These are phyloP conservation scores for Chamaenerion angustifolium DNA, from an alignment of 345 rosid genomes.

Conservation along the genomic window DNA sequence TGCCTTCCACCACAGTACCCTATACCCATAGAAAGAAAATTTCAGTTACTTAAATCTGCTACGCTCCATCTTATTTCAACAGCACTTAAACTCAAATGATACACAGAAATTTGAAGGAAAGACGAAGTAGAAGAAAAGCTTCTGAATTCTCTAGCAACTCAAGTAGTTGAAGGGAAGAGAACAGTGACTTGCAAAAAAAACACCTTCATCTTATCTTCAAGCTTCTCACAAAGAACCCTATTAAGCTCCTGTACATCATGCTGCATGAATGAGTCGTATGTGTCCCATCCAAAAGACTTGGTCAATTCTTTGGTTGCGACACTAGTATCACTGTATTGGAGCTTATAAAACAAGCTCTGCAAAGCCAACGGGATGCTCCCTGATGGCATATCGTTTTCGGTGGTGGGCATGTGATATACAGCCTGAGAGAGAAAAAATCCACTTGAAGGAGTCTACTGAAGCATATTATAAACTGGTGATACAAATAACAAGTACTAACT, in stretches of 20 bases:
- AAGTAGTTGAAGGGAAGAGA: not conserved
- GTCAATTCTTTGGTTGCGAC: slow-evolving; percentile 52
- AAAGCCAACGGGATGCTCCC: slow-evolving; percentile 54
- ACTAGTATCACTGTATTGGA: slow-evolving; percentile 46
- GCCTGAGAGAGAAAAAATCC: slow-evolving; percentile 20
- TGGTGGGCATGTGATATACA: slow-evolving; percentile 56
- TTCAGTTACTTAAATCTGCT: not conserved
- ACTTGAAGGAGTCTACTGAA: slow-evolving; percentile 2
- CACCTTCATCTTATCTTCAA: slow-evolving; percentile 57
- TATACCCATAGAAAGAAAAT: slow-evolving; percentile 4
- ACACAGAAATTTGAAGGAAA: no score
- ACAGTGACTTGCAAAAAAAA: not conserved
- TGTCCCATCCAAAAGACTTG: slow-evolving; percentile 55
- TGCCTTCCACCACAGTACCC: slow-evolving; percentile 61
- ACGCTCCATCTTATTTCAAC: not conserved
- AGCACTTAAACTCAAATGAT: not conserved
- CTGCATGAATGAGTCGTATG: slow-evolving; percentile 51
- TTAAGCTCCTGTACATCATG: slow-evolving; percentile 59
- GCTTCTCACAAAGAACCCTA: slow-evolving; percentile 46
- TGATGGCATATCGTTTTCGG: slow-evolving; percentile 50
- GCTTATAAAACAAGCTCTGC: slow-evolving; percentile 51
- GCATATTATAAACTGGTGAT: not conserved
- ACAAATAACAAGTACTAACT: slow-evolving; percentile 16
- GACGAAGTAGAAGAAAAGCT: not conserved
- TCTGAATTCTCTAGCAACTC: not conserved